A percentile compares a stretch with the other conserved stretches of the same genome.
These are phyloP conservation scores for Sapria himalayana DNA, from an alignment of 345 rosid species.

Conservation along the genomic window DNA sequence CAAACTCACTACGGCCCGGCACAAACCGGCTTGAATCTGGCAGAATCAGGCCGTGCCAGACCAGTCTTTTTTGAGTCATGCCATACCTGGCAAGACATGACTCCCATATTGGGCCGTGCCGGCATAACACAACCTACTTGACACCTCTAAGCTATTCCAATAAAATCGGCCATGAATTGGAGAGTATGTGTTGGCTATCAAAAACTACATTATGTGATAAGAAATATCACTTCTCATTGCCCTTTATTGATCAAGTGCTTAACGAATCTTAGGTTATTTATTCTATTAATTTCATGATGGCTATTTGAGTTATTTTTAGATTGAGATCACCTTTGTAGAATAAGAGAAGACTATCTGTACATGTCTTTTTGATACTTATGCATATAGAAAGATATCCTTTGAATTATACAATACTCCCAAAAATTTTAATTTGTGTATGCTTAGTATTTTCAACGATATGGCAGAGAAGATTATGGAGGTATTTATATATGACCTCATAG, in stretches of 20 bases:
- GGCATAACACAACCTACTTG: too few species aligned
- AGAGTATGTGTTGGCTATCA: background rate
- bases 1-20: too few species aligned
- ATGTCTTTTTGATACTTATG: background rate
- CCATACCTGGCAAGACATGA: too few species aligned
- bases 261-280: background rate
- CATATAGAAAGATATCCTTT: background rate
- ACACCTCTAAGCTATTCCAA: too few species aligned
- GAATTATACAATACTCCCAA: background rate
- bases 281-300: background rate
- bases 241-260: background rate
- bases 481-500: background rate
- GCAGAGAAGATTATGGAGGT: background rate
- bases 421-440: background rate
- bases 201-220: background rate
- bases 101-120: too few species aligned
- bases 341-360: background rate
- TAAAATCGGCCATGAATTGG: too few species aligned
- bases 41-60: too few species aligned
- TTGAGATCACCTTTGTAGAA: background rate
- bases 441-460: background rate
- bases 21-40: too few species aligned
- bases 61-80: too few species aligned
- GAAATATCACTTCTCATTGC: background rate
- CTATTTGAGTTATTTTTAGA: background rate